phyloP scores from a whole-genome alignment of 306 rosid species.

The Rosa multiflora region DNA sequence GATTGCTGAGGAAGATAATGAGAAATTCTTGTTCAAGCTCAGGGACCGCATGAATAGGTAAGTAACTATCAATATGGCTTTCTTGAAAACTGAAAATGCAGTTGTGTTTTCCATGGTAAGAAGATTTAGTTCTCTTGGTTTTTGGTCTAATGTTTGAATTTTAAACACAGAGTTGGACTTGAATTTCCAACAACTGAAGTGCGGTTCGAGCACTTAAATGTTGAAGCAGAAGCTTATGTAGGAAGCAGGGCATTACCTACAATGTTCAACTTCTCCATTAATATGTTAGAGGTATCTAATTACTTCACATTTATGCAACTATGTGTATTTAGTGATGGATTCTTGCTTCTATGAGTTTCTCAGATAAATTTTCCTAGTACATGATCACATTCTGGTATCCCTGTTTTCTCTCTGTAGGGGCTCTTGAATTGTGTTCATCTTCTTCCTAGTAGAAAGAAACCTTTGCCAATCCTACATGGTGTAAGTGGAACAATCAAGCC shows the following conservation, averaged over 20 bases:
- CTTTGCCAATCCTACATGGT: constrained; percentile 52
- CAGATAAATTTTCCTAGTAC: too few species aligned
- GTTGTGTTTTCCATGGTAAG: background rate
- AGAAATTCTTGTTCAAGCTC: constrained; percentile 71
- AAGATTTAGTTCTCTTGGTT: background rate
- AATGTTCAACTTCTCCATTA: constrained; percentile 57
- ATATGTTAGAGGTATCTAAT: constrained; percentile 55
- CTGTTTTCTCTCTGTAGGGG: constrained; percentile 41
- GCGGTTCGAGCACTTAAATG: constrained; percentile 62
- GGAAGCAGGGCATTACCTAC: constrained; percentile 77
- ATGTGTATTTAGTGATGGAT: background rate
- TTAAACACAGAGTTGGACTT: constrained; percentile 59
- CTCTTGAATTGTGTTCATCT: constrained; percentile 52
- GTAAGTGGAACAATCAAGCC: constrained; percentile 80
- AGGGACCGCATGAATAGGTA: constrained; percentile 68
- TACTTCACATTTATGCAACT: background rate
- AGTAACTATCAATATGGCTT: background rate
- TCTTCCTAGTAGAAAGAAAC: constrained; percentile 65
- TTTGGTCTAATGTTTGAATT: background rate
- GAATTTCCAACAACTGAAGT: constrained; percentile 77
- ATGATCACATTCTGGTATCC: background rate
- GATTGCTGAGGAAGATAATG: constrained; percentile 71
- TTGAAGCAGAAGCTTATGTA: constrained; percentile 65
- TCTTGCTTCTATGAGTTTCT: background rate
- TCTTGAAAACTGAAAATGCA: background rate